Evolutionary conservation across 768 basidiomycete species (phyloP).

Genomic region (Podaxis sp.): DNA sequence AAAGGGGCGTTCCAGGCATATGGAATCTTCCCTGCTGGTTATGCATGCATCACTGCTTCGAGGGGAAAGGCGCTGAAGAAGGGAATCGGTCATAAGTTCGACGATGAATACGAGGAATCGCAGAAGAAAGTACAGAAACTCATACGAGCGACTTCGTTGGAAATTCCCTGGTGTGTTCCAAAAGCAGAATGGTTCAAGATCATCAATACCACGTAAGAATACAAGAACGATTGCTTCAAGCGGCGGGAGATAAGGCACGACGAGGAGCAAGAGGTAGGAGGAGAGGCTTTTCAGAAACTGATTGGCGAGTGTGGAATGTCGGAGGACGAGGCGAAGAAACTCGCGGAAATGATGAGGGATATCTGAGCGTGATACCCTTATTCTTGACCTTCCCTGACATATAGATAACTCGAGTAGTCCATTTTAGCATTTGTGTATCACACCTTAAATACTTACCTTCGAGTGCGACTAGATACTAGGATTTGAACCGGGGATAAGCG

Average conservation of each 20-base stretch:
- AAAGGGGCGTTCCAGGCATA: constrained; percentile 26
- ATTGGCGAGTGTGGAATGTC: constrained; percentile 1
- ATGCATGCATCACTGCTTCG: constrained; percentile 39
- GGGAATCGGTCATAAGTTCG: constrained; percentile 8
- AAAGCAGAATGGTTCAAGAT: background rate
- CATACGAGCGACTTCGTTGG: background rate
- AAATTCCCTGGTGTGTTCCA: background rate
- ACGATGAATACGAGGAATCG: constrained; percentile 17
- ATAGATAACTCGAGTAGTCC: no score
- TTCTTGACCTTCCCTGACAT: no score
- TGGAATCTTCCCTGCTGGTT: constrained; percentile 27
- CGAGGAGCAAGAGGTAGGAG: background rate
- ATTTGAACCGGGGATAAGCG: no score
- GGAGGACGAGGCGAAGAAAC: background rate
- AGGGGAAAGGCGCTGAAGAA: constrained; percentile 23
- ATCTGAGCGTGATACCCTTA: background rate
- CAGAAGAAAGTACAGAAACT: constrained; percentile 9
- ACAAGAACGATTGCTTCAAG: background rate
- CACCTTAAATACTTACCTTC: no score
- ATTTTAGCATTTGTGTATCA: no score
- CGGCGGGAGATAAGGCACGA: background rate
- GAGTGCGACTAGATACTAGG: no score
- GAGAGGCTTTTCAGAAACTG: background rate
- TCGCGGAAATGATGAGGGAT: constrained; percentile 1
- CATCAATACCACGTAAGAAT: background rate